Evolutionary conservation across 2,329 filamentous ascomycete species (phyloP), one percentile per base, ranked within the genome.

Genomic region (Pseudogymnoascus sp.): DNA sequence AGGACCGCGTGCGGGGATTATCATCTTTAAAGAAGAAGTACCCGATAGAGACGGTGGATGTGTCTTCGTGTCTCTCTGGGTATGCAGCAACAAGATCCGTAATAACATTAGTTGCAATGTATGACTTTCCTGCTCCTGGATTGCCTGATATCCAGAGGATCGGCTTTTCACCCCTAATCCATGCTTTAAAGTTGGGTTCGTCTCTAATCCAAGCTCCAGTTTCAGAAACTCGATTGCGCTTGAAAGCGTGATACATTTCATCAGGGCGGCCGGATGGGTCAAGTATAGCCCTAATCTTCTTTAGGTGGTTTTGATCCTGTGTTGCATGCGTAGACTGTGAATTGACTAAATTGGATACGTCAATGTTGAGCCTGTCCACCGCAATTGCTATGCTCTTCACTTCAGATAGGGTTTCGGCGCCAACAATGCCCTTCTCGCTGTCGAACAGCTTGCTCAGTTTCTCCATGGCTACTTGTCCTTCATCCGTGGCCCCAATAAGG

Each of bases 71-170:
- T 49, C 6, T 49, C 42, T 12, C 28, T 25, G 42, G 42, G 42
- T 49, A 49, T 25, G 42, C 22, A 25, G 42, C 42, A 28, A 49
- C 3, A 28, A 49, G 22, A 49, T 49, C 42, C 42, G 42, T 49
- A n/a, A 49, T 49, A 14, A 49, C 22, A 49, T 49, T 49, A 25
- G 42, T 49, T 49, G 42, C 42, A 49, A 49, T n/a, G 22, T 49
- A 49, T 28, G 42, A 49, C 22, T 49, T 49, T 25, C 42, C 42
- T 12, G 42, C 42, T 14, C 42, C 42, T n/a, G 42, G 42, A 4
- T 49, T 49, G 42, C 42, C 42, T 49, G 42, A 49, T 49, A 49
- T 28, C 42, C 42, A 49, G 42, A 49, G 42, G 42, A 49, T 49
- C 6, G 42, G 42, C 6, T 28, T 49, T 49, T 49, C 42, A 22